These are phyloP conservation scores for Hansenula sp. DNA, from an alignment of 1,139 yeast species.

Conservation along the genomic window DNA sequence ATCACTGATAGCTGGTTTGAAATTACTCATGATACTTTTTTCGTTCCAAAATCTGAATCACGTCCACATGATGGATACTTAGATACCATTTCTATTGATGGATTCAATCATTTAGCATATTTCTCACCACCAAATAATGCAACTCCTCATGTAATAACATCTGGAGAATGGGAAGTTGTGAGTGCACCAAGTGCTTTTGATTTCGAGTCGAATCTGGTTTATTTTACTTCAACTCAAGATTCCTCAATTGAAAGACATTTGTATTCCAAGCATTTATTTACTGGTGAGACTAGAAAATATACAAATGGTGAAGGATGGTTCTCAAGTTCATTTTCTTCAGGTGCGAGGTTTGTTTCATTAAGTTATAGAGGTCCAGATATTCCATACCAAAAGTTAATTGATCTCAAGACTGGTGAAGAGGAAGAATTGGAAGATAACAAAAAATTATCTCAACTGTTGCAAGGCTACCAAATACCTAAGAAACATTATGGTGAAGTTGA, in stretches of 20 bases:
- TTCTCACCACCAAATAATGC: conserved; percentile 51
- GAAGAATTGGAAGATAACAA: conserved; percentile 46
- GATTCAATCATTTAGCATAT: conserved; percentile 69
- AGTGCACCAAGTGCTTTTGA: conserved; percentile 62
- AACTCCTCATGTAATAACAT: conserved; percentile 51
- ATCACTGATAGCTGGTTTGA: conserved; percentile 73
- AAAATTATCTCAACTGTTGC: conserved; percentile 34
- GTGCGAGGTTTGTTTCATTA: conserved; percentile 57
- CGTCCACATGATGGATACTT: conserved; percentile 59
- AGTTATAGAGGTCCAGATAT: conserved; percentile 62
- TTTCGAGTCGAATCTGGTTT: conserved; percentile 49
- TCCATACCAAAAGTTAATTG: conserved; percentile 64
- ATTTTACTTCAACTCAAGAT: conserved; percentile 62
- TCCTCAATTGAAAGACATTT: conserved; percentile 61
- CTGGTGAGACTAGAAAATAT: conserved; percentile 48
- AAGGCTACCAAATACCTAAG: conserved; percentile 45
- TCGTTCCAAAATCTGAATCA: conserved; percentile 57
- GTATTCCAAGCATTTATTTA: conserved; percentile 41
- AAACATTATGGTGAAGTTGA: conserved; percentile 44
- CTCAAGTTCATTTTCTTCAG: conserved; percentile 63
- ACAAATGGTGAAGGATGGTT: conserved; percentile 61
- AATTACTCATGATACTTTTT: conserved; percentile 67
- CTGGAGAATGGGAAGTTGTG: conserved; percentile 70
- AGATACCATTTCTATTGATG: conserved; percentile 65
- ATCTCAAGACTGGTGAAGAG: conserved; percentile 32